Percentiles rank a stretch among this genome's conserved stretches.
Conservation (phyloP, 306 rosid genomes). For the Argentina anserina region DNA sequence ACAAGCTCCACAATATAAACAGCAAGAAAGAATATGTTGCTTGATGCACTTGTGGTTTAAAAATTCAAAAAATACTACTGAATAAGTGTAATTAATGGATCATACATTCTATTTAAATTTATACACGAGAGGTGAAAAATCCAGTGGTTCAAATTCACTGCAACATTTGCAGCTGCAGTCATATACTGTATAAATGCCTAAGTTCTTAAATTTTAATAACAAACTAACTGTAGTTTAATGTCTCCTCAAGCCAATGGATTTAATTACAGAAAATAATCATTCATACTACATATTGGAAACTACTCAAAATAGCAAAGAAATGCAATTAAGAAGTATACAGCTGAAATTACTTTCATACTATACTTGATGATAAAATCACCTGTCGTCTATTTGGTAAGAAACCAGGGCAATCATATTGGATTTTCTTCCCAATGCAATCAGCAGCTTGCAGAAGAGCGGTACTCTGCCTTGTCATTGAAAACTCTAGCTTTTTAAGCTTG, state of each 20-base stretch:
- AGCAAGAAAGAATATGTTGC: no score
- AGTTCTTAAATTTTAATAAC: no score
- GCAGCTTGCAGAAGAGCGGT: slow-evolving; percentile 75
- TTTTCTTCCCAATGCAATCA: slow-evolving; percentile 77
- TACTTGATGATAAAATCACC: slow-evolving; percentile 41
- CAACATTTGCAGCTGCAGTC: background rate
- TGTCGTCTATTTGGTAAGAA: slow-evolving; percentile 85
- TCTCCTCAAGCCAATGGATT: background rate
- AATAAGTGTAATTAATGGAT: background rate
- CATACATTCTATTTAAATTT: background rate
- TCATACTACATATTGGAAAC: background rate
- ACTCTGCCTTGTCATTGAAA: slow-evolving; percentile 68
- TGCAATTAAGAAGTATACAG: background rate
- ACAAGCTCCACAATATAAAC: no score
- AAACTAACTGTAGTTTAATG: no score
- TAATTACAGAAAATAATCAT: background rate
- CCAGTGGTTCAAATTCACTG: background rate
- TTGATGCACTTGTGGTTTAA: background rate
- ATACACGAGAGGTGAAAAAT: background rate
- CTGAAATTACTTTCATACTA: slow-evolving; percentile 5
- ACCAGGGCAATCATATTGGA: slow-evolving; percentile 92
- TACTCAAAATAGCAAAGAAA: background rate
- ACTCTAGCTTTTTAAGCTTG: slow-evolving; percentile 72
- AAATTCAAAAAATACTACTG: background rate
- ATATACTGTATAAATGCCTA: no score